Evolutionary conservation across 345 rosid genomes (phyloP).

Genomic region (Viola odorata): DNA sequence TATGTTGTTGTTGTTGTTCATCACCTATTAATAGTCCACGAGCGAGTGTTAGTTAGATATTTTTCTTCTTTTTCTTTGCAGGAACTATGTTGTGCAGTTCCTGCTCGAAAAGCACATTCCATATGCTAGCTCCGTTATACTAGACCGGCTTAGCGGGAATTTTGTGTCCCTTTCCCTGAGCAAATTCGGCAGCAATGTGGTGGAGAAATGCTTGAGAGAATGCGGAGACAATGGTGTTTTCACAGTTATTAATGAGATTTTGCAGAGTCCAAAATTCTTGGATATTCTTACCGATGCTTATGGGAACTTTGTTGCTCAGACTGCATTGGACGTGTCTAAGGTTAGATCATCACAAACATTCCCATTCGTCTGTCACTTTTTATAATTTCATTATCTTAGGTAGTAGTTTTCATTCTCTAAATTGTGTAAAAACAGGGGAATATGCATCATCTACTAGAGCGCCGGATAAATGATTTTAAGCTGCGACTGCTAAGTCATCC

Average conservation of each 20-base stretch:
- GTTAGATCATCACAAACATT: slow-evolving; percentile 5
- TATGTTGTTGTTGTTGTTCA: slow-evolving; percentile 3
- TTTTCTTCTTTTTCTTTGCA: slow-evolving; percentile 5
- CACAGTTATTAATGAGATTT: slow-evolving; percentile 25
- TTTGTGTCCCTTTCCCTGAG: slow-evolving; percentile 25
- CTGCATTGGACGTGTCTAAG: slow-evolving; percentile 23
- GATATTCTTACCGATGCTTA: slow-evolving; percentile 20
- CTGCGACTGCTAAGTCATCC: too few species aligned
- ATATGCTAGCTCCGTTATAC: slow-evolving; percentile 1
- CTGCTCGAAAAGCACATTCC: slow-evolving; percentile 18
- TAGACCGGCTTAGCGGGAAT: slow-evolving; percentile 26
- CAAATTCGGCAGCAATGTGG: slow-evolving; percentile 45
- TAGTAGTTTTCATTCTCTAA: too few species aligned
- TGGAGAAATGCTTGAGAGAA: slow-evolving; percentile 36
- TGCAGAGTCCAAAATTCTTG: slow-evolving; percentile 5
- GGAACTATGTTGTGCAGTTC: slow-evolving; percentile 50
- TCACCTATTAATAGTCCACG: not conserved
- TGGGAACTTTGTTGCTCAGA: slow-evolving; percentile 43
- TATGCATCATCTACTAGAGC: too few species aligned
- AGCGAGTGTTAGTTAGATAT: too few species aligned
- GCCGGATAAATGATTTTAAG: too few species aligned
- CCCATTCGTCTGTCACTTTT: too few species aligned
- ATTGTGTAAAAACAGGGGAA: too few species aligned
- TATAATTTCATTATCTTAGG: too few species aligned
- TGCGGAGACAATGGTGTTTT: slow-evolving; percentile 11